Evolutionary conservation across 1,284 basidiomycete genomes (phyloP).

Genomic region (Inonotus obliquus): DNA sequence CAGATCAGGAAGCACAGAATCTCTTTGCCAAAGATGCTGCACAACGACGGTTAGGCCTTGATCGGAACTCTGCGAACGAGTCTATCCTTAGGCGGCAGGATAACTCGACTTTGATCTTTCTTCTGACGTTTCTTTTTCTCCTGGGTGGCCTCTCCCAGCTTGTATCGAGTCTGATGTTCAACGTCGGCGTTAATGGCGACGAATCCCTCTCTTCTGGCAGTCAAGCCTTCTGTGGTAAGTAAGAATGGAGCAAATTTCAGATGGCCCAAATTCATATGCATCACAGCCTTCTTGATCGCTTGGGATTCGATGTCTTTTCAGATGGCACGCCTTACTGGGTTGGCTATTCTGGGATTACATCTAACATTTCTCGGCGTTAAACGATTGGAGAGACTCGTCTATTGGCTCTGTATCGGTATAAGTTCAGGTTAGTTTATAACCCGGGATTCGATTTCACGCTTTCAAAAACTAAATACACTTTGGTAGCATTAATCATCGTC

Average conservation of each 20-base stretch:
- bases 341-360: slow-evolving; percentile 39
- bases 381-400: slow-evolving; percentile 32
- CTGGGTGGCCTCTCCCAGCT: slow-evolving; percentile 42
- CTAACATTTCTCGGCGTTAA: slow-evolving; percentile 32
- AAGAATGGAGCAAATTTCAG: background rate
- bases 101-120: slow-evolving; percentile 31
- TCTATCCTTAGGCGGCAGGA: slow-evolving; percentile 21
- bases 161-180: slow-evolving; percentile 34
- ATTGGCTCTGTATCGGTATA: slow-evolving; percentile 33
- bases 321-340: slow-evolving; percentile 38
- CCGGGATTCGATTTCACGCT: background rate
- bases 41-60: background rate
- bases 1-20: background rate
- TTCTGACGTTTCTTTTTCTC: slow-evolving; percentile 40
- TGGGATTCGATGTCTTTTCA: slow-evolving; percentile 44
- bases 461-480: slow-evolving; percentile 4
- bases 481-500: slow-evolving; percentile 39
- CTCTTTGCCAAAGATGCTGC: background rate
- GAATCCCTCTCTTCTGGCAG: background rate
- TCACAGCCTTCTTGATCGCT: slow-evolving; percentile 45
- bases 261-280: background rate
- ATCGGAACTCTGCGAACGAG: background rate
- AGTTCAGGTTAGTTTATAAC: slow-evolving; percentile 35
- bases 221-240: slow-evolving; percentile 34
- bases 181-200: background rate